A percentile compares a stretch with the other conserved stretches of the same genome.
These are phyloP conservation scores for Bipolaris oryzae DNA, from an alignment of 2,329 filamentous ascomycete genomes.

Conservation along the genomic window DNA sequence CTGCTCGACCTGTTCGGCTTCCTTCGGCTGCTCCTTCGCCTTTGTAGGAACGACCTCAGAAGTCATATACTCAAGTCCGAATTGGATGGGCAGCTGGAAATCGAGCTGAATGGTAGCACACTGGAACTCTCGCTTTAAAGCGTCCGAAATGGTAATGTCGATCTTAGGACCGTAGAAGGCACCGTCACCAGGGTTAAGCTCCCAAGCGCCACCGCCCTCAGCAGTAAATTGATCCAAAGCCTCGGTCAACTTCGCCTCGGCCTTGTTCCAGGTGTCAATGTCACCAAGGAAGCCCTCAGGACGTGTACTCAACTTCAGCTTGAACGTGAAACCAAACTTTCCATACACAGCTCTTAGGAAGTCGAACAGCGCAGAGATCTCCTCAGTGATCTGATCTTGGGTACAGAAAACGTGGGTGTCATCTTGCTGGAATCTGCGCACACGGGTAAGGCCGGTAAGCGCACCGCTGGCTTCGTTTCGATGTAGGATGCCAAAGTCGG, in stretches of 20 bases:
- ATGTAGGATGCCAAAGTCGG: conserved; percentile 94
- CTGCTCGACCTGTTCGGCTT: conserved; percentile 32
- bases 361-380: conserved; percentile 84
- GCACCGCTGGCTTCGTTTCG: conserved; percentile 95
- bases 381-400: conserved; percentile 74
- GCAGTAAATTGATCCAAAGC: conserved; percentile 76
- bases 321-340: conserved; percentile 87
- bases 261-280: conserved; percentile 84
- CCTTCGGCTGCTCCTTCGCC: conserved; percentile 36
- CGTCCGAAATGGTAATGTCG: conserved; percentile 92
- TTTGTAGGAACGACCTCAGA: conserved; percentile 62
- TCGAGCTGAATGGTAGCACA: conserved; percentile 95
- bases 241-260: conserved; percentile 78
- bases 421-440: conserved; percentile 93
- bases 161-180: conserved; percentile 99
- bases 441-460: conserved; percentile 85
- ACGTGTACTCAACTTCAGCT: conserved; percentile 90
- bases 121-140: conserved; percentile 81
- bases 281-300: conserved; percentile 89
- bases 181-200: conserved; percentile 91
- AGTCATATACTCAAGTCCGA: conserved; percentile 85
- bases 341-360: conserved; percentile 83
- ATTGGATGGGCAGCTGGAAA: conserved; percentile 84
- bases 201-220: conserved; percentile 72
- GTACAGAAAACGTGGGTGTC: conserved; percentile 96